phyloP scores from a whole-genome alignment of 495 filamentous ascomycete species.

The Hypoxylon intermedium region DNA sequence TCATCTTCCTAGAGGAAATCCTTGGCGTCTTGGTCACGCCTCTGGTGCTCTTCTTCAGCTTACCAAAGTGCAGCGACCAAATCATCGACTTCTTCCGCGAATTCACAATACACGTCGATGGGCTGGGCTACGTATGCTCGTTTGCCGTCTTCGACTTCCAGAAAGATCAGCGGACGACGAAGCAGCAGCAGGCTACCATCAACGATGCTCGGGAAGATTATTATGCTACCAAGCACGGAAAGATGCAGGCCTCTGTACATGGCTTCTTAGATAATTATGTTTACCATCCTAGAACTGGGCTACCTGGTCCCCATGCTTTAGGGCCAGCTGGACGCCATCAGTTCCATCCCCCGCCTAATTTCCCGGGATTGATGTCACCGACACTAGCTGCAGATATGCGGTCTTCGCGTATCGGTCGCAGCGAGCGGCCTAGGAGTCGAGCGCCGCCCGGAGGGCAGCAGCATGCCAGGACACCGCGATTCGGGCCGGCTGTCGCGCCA shows the following conservation, averaged over 20 bases:
- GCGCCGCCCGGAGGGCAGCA: conserved; percentile 20
- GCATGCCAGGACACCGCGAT: conserved; percentile 39
- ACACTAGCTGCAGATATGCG: conserved; percentile 63
- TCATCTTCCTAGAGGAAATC: conserved; percentile 92
- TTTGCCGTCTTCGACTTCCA: conserved; percentile 99
- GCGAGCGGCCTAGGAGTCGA: conserved; percentile 48
- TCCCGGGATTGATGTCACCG: conserved; percentile 73
- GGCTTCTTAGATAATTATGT: conserved; percentile 92
- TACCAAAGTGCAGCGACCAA: conserved; percentile 89
- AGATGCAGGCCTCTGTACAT: conserved; percentile 95
- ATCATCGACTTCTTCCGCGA: conserved; percentile 98
- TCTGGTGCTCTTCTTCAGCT: conserved; percentile 83
- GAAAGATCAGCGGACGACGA: conserved; percentile 69
- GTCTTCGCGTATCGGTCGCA: conserved; percentile 57
- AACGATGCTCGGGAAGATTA: conserved; percentile 85
- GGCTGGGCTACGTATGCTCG: conserved; percentile 92
- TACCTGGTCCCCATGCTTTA: conserved; percentile 53
- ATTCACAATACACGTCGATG: conserved; percentile 96
- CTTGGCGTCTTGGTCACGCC: conserved; percentile 91
- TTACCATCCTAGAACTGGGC: conserved; percentile 64
- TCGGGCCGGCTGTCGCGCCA: conserved; percentile 46
- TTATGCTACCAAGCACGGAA: conserved; percentile 91
- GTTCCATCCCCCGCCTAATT: conserved; percentile 81
- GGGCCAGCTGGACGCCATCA: conserved; percentile 59
- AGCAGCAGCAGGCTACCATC: conserved; percentile 42